Percentiles rank a stretch among this genome's conserved stretches.
These are phyloP conservation scores for Hericium erinaceus DNA, from an alignment of 768 basidiomycete species.

Conservation along the genomic window DNA sequence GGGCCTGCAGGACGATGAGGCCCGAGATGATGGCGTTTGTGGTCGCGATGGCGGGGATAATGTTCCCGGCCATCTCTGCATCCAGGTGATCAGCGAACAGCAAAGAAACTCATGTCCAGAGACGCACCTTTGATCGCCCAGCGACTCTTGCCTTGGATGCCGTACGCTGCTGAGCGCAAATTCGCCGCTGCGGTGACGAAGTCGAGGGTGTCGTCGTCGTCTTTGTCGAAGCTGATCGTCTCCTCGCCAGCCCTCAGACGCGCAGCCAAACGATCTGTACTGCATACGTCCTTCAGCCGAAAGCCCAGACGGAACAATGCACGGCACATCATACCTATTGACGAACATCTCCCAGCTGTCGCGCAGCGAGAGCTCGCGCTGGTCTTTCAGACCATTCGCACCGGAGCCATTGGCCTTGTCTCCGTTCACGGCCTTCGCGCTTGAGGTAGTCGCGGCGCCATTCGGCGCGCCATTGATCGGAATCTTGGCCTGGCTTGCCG, in stretches of 20 bases:
- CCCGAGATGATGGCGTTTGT: conserved; percentile 98
- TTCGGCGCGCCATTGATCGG: conserved; percentile 18
- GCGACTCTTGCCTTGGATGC: conserved; percentile 79
- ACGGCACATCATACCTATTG: conserved; percentile 48
- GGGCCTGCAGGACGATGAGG: conserved; percentile 85
- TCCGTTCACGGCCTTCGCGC: conserved; percentile 11
- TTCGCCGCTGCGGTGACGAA: conserved; percentile 96
- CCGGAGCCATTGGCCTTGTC: conserved; percentile 1
- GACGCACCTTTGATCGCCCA: conserved; percentile 91
- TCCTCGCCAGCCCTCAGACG: conserved; percentile 59
- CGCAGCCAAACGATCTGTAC: conserved; percentile 69
- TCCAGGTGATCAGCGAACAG: not conserved
- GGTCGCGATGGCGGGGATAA: conserved; percentile 98
- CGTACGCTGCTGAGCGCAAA: conserved; percentile 83
- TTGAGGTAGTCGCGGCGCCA: conserved; percentile 10
- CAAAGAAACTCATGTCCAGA: not conserved
- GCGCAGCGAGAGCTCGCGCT: conserved; percentile 61
- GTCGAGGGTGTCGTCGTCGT: conserved; percentile 93
- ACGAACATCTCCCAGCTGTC: conserved; percentile 82
- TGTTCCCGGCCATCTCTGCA: conserved; percentile 97
- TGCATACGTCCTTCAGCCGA: conserved; percentile 22
- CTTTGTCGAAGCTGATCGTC: conserved; percentile 89
- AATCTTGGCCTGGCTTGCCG: conserved; percentile 1
- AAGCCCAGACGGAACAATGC: no score
- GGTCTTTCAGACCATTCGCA: conserved; percentile 60